Base-by-base conservation (phyloP, 2,329 filamentous ascomycete species). In the Colletotrichum sublineola region DNA sequence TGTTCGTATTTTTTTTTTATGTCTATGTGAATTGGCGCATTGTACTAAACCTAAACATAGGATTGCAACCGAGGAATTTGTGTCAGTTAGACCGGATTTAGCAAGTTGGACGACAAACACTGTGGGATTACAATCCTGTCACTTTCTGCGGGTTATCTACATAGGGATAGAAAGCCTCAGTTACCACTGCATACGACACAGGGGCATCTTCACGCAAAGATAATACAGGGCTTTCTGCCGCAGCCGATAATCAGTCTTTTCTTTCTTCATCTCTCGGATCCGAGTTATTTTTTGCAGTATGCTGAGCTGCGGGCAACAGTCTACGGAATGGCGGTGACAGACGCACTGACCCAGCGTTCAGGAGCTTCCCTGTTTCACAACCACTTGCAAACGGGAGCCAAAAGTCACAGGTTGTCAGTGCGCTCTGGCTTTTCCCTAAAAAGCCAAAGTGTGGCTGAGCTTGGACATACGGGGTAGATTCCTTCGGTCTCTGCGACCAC, bases 21-120 rank as follows among this genome's bases (percentile, higher is more conserved):
- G 44, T 24, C 6, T 5, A 11, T 18, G 12, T 1, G 14, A 6
- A 29, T 11, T n/a, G 5, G 1, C 20, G 3, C 3, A 8, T 18
- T 2, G 18, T 52, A 50, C 18, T 38, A 4, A 29, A 5, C 20
- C 12, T 38, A 1, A 18, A 15, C n/a, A 2, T 63, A 63, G 60
- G 44, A 63, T 7, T 63, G 60, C 14, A 31, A 50, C 18, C 42
- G 60, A 5, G 60, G 60, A 1, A 63, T 63, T 29, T 63, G 60
- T 18, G 20, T 33, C 18, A 61, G 57, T 46, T 61, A 44, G 18
- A 24, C 11, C n/a, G 4, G 15, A 12, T 8, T 31, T 5, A 3
- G 3, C 24, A 5, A 3, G 18, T 11, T 60, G 12, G 11, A 20
- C 20, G 2, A 15, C 3, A 20, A 14, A 29, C n/a, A 14, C 1